Evolutionary conservation across 2,329 filamentous ascomycete genomes (phyloP).

Genomic region (Sarocladiaceae sp.): DNA sequence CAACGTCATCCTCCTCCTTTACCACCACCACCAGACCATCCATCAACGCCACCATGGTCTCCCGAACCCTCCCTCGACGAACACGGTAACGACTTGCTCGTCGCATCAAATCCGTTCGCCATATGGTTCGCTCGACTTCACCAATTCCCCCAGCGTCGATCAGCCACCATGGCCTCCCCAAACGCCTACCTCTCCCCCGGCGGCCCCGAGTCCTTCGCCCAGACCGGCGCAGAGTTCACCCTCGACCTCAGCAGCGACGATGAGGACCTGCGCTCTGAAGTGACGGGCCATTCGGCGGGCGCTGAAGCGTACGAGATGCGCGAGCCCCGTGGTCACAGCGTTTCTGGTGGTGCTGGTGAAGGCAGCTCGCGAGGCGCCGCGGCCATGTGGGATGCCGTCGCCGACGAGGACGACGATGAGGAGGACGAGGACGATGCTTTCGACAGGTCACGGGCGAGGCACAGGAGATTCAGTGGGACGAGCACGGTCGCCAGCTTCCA

Average conservation of each 20-base stretch:
- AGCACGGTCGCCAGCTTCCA: conserved; percentile 30
- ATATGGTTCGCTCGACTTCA: too few relatives aligned
- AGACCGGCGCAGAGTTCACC: conserved; percentile 30
- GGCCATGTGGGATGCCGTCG: conserved; percentile 14
- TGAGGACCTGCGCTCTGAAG: conserved; percentile 25
- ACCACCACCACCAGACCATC: too few relatives aligned
- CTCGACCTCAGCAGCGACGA: conserved; percentile 26
- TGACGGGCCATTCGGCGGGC: conserved; percentile 16
- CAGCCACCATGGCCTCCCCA: not conserved
- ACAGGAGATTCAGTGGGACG: conserved; percentile 10
- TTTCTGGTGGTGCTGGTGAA: conserved; percentile 10
- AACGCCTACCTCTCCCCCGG: conserved; percentile 6
- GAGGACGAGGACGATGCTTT: conserved; percentile 13
- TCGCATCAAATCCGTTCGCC: too few relatives aligned
- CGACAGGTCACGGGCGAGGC: conserved; percentile 3
- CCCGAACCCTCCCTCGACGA: too few relatives aligned
- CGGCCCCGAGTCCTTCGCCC: conserved; percentile 33
- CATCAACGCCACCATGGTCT: too few relatives aligned
- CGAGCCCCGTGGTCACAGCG: too few relatives aligned
- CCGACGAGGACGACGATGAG: conserved; percentile 13
- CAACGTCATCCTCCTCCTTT: too few relatives aligned
- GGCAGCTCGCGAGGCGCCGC: conserved; percentile 10
- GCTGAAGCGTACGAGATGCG: conserved; percentile 28
- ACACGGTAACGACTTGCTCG: too few relatives aligned
- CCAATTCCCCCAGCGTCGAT: too few relatives aligned